A percentile compares a stretch with the other conserved stretches of the same genome.
phyloP scores from a whole-genome alignment of 768 basidiomycete genomes.

The Leucogyrophana mollusca region DNA sequence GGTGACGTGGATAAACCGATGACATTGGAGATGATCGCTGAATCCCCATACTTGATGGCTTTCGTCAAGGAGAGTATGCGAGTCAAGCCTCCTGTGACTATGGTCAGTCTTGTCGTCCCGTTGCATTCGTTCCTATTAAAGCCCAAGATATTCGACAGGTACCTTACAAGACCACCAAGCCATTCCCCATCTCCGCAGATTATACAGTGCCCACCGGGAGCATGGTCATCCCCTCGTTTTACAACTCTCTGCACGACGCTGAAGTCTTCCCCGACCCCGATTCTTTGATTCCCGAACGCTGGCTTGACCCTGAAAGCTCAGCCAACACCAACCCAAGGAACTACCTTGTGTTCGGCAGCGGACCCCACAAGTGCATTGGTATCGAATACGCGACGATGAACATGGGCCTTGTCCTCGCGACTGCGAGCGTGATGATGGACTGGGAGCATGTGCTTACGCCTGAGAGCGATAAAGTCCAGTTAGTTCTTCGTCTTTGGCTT shows the following conservation, averaged over 20 bases:
- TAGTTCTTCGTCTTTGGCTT: slow-evolving; percentile 31
- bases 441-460: slow-evolving; percentile 88
- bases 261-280: slow-evolving; percentile 87
- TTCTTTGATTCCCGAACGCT: slow-evolving; percentile 82
- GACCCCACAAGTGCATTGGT: slow-evolving; percentile 92
- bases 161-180: slow-evolving; percentile 85
- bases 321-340: slow-evolving; percentile 90
- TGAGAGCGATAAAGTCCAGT: slow-evolving; percentile 79
- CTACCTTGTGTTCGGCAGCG: slow-evolving; percentile 93
- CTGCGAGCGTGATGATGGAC: slow-evolving; percentile 76
- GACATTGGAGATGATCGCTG: slow-evolving; percentile 85
- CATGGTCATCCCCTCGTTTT: slow-evolving; percentile 96
- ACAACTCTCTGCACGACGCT: slow-evolving; percentile 89
- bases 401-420: slow-evolving; percentile 81
- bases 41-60: slow-evolving; percentile 91
- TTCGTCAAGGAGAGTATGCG: slow-evolving; percentile 93
- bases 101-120: slow-evolving; percentile 53
- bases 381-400: slow-evolving; percentile 92
- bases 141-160: no score
- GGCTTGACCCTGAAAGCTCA: slow-evolving; percentile 78
- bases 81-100: slow-evolving; percentile 90
- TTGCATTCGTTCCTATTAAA: no score
- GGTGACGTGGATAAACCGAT: slow-evolving; percentile 75
- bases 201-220: slow-evolving; percentile 90
- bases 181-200: slow-evolving; percentile 89